Base-by-base conservation (phyloP, 1,284 basidiomycete genomes). In the Phlebopus sp. region DNA sequence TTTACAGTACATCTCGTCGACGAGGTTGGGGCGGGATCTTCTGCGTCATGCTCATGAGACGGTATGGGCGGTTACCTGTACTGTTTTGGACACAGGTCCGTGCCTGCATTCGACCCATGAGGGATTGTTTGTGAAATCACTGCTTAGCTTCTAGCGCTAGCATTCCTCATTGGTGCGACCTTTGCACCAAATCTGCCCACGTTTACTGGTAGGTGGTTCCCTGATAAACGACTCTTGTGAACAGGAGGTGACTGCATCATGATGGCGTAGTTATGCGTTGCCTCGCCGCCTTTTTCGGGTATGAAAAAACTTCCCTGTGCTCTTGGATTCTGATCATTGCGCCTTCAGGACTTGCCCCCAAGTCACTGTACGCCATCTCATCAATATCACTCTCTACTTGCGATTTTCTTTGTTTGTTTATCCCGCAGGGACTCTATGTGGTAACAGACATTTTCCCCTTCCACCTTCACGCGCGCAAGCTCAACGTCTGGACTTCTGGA, bases 371-470 rank as follows among this genome's bases (percentile, higher is more conserved):
- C 50, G 75, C 56, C 44, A 17, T 42, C 47, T 14, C 6, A 30
- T 23, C 7, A 13, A 17, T 18, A 2, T 2, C 27, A 36, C 0
- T 10, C 17, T 10, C n/a, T 13, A 5, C 17, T 19, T 30, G 13
- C 2, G 18, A 5, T 37, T 4, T 2, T 38, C 10, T 21, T 45
- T 38, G n/a, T n/a, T n/a, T n/a, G n/a, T n/a, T n/a, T n/a, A n/a
- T n/a, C n/a, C n/a, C 18, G 40, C 46, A 83, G 83, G 84, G 84
- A 41, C 69, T 86, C 2, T 84, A 79, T 54, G 67, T 84, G 15
- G 74, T 86, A 50, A 79, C 81, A 5, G 86, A 88, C 55, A 69
- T 89, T 48, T 88, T 78, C 62, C 85, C 86, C 2, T 88, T 88
- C 71, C 85, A 89, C 55, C 67, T 84, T 18, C 86, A 88, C 61